Evolutionary conservation across 345 rosid species (phyloP).

Genomic region (Draba incana): DNA sequence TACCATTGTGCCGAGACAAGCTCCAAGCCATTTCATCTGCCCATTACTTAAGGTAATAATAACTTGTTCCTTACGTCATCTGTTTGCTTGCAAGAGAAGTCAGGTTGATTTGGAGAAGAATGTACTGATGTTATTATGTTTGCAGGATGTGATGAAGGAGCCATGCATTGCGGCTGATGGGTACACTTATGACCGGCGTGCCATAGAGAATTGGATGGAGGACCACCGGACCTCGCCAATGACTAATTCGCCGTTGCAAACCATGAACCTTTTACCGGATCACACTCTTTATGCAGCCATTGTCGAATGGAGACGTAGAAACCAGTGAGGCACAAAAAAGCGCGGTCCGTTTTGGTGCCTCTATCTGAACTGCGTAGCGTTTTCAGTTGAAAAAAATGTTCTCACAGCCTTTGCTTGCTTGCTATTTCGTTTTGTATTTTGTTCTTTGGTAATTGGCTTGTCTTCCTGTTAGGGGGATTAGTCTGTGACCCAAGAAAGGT

Average conservation of each 20-base stretch:
- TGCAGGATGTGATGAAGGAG: conserved; percentile 77
- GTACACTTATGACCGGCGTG: conserved; percentile 72
- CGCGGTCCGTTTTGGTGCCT: conserved; percentile 12
- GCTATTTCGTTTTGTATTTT: no score
- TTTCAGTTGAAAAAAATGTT: background rate
- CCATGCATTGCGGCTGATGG: conserved; percentile 95
- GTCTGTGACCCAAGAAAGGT: no score
- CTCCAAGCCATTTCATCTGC: conserved; percentile 76
- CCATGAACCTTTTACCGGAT: conserved; percentile 65
- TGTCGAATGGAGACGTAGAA: conserved; percentile 61
- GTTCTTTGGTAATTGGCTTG: no score
- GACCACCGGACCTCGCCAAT: conserved; percentile 63
- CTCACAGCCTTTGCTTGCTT: background rate
- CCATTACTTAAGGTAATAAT: conserved; percentile 74
- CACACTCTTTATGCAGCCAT: conserved; percentile 70
- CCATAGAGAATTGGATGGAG: conserved; percentile 74
- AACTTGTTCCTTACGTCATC: conserved; percentile 21
- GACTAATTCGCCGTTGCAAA: conserved; percentile 54
- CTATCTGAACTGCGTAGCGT: conserved; percentile 21
- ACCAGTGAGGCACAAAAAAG: conserved; percentile 16
- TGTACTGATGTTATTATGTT: background rate
- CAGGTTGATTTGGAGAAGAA: background rate
- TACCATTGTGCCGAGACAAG: conserved; percentile 21
- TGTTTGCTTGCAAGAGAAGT: conserved; percentile 16
- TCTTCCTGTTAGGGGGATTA: no score